A percentile compares a stretch with the other conserved stretches of the same genome.
These are phyloP conservation scores for Leccinum obscurum DNA, from an alignment of 768 basidiomycete genomes.

Conservation along the genomic window DNA sequence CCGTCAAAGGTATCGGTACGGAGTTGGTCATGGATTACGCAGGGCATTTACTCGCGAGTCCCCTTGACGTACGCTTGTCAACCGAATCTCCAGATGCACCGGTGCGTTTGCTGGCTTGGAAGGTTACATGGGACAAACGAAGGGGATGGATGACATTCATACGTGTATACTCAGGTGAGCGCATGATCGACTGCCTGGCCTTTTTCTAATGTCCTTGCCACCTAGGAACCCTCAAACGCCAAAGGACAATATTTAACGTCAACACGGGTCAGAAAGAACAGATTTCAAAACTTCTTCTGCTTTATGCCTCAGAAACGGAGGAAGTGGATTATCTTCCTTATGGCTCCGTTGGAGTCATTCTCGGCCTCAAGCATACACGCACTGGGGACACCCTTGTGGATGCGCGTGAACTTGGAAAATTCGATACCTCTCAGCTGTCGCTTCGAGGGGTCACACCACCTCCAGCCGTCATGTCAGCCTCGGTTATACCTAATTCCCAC, in stretches of 20 bases:
- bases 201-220: constrained; percentile 7
- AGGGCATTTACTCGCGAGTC: constrained; percentile 77
- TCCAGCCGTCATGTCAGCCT: constrained; percentile 82
- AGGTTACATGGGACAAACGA: constrained; percentile 81
- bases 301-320: constrained; percentile 74
- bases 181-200: neutral
- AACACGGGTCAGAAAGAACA: constrained; percentile 71
- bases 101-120: constrained; percentile 77
- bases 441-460: constrained; percentile 72
- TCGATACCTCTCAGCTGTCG: constrained; percentile 37
- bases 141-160: constrained; percentile 94
- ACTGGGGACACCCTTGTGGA: constrained; percentile 86
- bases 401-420: constrained; percentile 36
- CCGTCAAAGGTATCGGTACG: constrained; percentile 78
- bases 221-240: constrained; percentile 63
- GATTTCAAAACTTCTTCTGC: constrained; percentile 68
- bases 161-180: constrained; percentile 80
- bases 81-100: constrained; percentile 47
- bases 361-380: constrained; percentile 80
- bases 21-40: constrained; percentile 79
- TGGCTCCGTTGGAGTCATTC: constrained; percentile 81
- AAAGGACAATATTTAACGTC: constrained; percentile 61
- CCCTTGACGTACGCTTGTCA: constrained; percentile 60
- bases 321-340: constrained; percentile 81
- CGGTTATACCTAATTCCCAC: constrained; percentile 78